Evolutionary conservation across 2,329 filamentous ascomycete genomes (phyloP).

Genomic region (Mariannaea sp.): DNA sequence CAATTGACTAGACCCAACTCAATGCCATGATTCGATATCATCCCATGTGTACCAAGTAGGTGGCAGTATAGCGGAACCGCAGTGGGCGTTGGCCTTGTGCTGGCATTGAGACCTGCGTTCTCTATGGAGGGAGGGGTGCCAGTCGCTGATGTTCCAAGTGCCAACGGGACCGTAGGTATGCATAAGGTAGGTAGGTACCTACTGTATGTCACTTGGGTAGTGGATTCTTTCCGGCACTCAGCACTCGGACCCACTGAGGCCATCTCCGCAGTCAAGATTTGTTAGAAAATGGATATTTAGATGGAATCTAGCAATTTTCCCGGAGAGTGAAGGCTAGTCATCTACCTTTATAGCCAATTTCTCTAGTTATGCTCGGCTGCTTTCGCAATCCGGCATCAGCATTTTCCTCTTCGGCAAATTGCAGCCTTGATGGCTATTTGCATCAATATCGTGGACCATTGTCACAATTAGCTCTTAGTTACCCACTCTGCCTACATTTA

Average conservation of each 20-base stretch:
- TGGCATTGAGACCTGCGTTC: background rate
- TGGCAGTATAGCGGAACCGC: background rate
- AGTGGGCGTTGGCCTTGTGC: conserved; percentile 3
- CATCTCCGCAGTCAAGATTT: background rate
- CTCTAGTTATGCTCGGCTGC: background rate
- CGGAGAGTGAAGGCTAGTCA: background rate
- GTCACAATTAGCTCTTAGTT: too few relatives aligned
- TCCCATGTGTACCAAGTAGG: conserved; percentile 2
- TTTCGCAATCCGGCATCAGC: background rate
- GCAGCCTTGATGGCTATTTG: conserved; percentile 15
- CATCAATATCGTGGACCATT: background rate
- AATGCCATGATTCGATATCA: background rate
- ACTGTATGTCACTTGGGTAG: too few relatives aligned
- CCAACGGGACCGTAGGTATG: too few relatives aligned
- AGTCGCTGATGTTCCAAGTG: background rate
- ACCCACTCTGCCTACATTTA: too few relatives aligned
- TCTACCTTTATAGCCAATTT: conserved; percentile 6
- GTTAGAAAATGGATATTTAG: too few relatives aligned
- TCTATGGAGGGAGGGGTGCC: background rate
- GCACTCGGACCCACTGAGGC: conserved; percentile 1
- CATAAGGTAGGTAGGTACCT: too few relatives aligned
- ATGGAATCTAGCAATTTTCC: background rate
- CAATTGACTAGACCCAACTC: background rate
- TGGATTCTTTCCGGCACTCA: background rate
- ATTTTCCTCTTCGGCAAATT: background rate